Evolutionary conservation across 169 alveolate genomes (phyloP).

Genomic region (Hepatocystis sp.): DNA sequence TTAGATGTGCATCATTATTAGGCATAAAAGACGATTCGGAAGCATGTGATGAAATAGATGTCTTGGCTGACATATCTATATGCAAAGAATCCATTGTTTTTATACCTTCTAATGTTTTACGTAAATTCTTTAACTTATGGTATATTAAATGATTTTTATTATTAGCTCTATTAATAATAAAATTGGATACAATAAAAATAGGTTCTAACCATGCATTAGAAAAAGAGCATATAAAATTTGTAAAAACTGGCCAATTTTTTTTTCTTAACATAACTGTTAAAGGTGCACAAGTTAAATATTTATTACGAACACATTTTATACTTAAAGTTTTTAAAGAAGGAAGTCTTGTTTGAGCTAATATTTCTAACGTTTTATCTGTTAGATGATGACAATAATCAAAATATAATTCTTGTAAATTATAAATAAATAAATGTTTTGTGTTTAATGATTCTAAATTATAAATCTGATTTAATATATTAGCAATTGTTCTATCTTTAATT

Average conservation of each 20-base stretch:
- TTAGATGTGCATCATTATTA: slow-evolving; percentile 11
- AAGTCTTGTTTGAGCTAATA: slow-evolving; percentile 87
- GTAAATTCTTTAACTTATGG: slow-evolving; percentile 76
- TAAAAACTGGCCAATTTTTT: slow-evolving; percentile 88
- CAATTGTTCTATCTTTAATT: slow-evolving; percentile 86
- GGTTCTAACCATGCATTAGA: slow-evolving; percentile 89
- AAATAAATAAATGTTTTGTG: slow-evolving; percentile 80
- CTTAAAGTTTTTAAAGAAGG: slow-evolving; percentile 88
- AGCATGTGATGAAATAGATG: no score
- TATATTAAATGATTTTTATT: slow-evolving; percentile 75
- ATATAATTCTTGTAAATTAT: slow-evolving; percentile 82
- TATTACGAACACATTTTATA: slow-evolving; percentile 87
- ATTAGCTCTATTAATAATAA: slow-evolving; percentile 81
- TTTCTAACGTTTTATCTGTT: slow-evolving; percentile 89
- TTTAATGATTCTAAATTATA: slow-evolving; percentile 72
- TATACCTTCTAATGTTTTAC: slow-evolving; percentile 77
- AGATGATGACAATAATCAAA: slow-evolving; percentile 89
- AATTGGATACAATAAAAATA: slow-evolving; percentile 85
- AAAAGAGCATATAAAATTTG: slow-evolving; percentile 86
- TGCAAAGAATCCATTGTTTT: slow-evolving; percentile 76
- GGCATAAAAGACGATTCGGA: background rate
- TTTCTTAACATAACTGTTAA: slow-evolving; percentile 78
- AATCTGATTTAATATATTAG: slow-evolving; percentile 83
- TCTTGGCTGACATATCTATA: no score
- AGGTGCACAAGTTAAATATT: slow-evolving; percentile 87